A percentile compares a stretch with the other conserved stretches of the same genome.
Conservation (phyloP, 2,329 filamentous ascomycete genomes). For the Colletotrichum liaoningense region DNA sequence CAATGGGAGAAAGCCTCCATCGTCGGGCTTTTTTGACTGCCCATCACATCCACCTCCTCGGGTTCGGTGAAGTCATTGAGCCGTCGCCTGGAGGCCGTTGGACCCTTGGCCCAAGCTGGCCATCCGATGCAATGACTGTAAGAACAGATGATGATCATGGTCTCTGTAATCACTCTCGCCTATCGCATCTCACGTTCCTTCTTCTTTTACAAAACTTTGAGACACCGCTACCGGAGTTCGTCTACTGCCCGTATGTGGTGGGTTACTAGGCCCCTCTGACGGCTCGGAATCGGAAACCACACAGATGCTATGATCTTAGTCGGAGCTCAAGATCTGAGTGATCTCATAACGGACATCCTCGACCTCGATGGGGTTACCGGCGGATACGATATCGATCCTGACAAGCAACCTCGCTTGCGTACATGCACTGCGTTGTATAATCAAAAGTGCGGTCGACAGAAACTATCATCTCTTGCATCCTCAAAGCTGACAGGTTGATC, state of each 20-base stretch:
- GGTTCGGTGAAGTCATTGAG: not conserved
- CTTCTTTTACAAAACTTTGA: not conserved
- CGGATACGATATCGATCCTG: not conserved
- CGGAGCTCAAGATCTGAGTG: not conserved
- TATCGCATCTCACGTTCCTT: constrained; percentile 21
- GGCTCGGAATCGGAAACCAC: not conserved
- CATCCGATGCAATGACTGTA: not conserved
- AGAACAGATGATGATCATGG: constrained; percentile 1
- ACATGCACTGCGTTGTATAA: too few relatives aligned
- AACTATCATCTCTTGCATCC: not conserved
- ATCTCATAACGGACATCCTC: not conserved
- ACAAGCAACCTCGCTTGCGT: not conserved
- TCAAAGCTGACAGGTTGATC: not conserved
- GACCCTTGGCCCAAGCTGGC: constrained; percentile 17
- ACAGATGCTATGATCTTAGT: not conserved
- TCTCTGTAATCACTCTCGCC: not conserved
- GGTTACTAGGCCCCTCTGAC: not conserved
- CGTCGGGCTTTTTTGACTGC: not conserved
- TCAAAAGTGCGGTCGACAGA: not conserved
- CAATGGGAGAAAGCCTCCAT: not conserved
- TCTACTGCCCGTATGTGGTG: not conserved
- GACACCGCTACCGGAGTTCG: not conserved
- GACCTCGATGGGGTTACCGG: too few relatives aligned
- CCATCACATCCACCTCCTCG: constrained; percentile 3
- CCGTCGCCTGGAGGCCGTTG: not conserved